Percentiles rank a stretch among this genome's conserved stretches.
Conservation (phyloP, 2,329 filamentous ascomycete species). For the Septoria petroselini region DNA sequence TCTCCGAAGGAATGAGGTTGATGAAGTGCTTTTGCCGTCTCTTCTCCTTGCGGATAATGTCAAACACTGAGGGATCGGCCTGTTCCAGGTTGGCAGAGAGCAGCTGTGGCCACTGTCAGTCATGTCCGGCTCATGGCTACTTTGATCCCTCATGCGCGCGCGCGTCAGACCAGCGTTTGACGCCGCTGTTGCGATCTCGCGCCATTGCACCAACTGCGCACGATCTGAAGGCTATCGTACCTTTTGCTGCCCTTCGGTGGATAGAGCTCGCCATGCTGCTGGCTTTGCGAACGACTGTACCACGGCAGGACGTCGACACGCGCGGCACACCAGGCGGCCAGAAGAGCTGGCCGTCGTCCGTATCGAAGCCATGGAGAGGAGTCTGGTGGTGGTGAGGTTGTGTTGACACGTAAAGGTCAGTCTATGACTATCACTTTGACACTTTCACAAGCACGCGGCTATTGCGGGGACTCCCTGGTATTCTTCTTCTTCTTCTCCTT, state of each 20-base stretch:
- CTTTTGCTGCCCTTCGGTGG: constrained; percentile 49
- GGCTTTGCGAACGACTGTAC: constrained; percentile 33
- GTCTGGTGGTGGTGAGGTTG: neutral
- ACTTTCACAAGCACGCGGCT: constrained; percentile 5
- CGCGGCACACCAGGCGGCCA: constrained; percentile 38
- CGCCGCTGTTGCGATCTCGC: too few relatives aligned
- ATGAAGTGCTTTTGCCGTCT: constrained; percentile 95
- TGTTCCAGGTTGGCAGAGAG: constrained; percentile 75
- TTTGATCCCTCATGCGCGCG: neutral
- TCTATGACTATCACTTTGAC: neutral
- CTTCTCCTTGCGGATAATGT: constrained; percentile 96
- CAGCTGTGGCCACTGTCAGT: constrained; percentile 55
- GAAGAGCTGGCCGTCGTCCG: constrained; percentile 42
- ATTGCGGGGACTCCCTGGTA: too few relatives aligned
- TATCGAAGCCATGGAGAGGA: constrained; percentile 42
- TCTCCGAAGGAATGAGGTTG: constrained; percentile 93
- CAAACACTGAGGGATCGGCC: constrained; percentile 80
- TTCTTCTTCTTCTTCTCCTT: too few relatives aligned
- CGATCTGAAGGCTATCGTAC: constrained; percentile 28
- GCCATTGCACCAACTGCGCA: too few relatives aligned
- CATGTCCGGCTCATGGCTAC: neutral
- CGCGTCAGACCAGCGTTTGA: too few relatives aligned
- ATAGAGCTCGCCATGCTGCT: constrained; percentile 44
- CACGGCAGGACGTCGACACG: constrained; percentile 32
- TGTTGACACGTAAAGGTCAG: neutral